Evolutionary conservation across 208 protist species (phyloP).

Genomic region (Acanthamoeba royreba): DNA sequence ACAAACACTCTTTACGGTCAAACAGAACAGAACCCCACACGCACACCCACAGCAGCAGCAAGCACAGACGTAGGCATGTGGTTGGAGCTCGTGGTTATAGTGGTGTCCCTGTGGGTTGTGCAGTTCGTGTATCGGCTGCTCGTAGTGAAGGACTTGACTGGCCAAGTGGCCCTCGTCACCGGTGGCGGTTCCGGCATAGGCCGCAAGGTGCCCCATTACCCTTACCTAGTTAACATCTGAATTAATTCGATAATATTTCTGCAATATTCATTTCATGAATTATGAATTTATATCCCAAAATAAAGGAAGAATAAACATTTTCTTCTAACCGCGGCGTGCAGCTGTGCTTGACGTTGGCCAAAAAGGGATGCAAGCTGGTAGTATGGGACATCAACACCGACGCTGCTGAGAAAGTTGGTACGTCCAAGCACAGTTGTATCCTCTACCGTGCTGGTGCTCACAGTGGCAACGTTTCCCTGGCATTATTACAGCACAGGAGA

Average conservation of each 20-base stretch:
- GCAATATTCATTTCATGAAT: background rate
- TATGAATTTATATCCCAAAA: background rate
- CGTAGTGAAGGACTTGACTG: background rate
- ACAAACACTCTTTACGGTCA: no score
- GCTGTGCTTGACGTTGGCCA: background rate
- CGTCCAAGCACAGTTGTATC: no score
- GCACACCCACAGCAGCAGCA: no score
- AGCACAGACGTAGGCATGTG: background rate
- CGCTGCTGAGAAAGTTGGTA: background rate
- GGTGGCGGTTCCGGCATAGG: background rate
- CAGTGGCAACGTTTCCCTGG: background rate
- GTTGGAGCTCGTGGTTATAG: background rate
- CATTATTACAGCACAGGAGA: background rate
- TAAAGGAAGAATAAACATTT: background rate
- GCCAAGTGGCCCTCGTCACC: background rate
- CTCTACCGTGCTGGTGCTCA: background rate
- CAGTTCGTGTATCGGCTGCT: background rate
- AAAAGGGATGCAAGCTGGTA: slow-evolving; percentile 20
- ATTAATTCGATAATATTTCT: background rate
- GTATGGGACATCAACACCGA: slow-evolving; percentile 9
- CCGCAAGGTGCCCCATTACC: background rate
- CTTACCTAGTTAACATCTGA: no score
- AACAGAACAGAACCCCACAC: no score
- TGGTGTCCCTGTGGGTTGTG: background rate
- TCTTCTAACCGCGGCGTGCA: no score